Conservation (phyloP, 73 alveolate species). For the Durusdinium trenchii region DNA sequence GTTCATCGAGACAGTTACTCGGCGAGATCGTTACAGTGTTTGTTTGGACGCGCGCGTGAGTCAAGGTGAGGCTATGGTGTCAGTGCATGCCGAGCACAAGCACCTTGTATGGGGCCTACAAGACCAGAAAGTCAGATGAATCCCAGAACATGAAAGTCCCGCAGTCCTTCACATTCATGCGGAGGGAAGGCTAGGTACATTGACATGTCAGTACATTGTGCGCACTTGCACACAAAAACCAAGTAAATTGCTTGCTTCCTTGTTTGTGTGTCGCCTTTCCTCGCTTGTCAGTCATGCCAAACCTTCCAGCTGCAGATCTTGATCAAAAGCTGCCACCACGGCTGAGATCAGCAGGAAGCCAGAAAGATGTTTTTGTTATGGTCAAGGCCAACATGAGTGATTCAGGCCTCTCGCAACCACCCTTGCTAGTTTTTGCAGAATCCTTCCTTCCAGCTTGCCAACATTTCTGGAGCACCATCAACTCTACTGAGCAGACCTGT, state of each 20-base stretch:
- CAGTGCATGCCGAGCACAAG: background rate
- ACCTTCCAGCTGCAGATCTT: background rate
- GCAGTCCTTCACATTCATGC: background rate
- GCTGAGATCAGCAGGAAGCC: background rate
- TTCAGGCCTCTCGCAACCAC: background rate
- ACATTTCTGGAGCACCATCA: background rate
- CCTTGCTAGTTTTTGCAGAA: background rate
- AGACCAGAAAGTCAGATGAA: background rate
- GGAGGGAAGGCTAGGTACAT: conserved; percentile 40
- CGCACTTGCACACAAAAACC: too few relatives aligned
- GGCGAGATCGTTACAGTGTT: too few relatives aligned
- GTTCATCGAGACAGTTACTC: too few relatives aligned
- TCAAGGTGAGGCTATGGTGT: background rate
- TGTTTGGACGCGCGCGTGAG: background rate
- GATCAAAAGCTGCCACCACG: background rate
- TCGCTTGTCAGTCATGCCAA: background rate
- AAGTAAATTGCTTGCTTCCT: too few relatives aligned
- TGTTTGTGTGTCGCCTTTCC: too few relatives aligned
- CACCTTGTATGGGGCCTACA: background rate
- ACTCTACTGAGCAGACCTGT: background rate
- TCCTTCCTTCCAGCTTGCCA: background rate
- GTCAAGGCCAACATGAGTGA: background rate
- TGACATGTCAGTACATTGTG: background rate
- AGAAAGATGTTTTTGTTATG: background rate
- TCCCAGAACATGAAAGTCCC: conserved; percentile 1